phyloP scores from a whole-genome alignment of 805 yeast genomes.

The Zygosaccharomyces rouxii region DNA sequence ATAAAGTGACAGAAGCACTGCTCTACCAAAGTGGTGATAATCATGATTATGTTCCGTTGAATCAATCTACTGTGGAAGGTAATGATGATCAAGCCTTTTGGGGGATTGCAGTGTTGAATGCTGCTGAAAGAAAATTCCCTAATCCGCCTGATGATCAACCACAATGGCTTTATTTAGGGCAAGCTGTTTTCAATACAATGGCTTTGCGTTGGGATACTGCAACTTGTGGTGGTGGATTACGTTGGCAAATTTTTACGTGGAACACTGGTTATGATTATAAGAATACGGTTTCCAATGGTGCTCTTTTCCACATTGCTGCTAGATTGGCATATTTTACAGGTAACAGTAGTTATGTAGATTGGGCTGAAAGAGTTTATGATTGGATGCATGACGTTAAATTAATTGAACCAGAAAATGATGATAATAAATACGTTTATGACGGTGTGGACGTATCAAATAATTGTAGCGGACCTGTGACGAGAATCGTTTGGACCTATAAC shows the following conservation, averaged over 20 bases:
- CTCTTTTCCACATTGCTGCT: conserved; percentile 81
- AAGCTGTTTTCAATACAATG: conserved; percentile 90
- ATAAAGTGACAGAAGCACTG: conserved; percentile 55
- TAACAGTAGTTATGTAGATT: conserved; percentile 66
- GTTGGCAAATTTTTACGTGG: conserved; percentile 97
- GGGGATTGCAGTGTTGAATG: conserved; percentile 91
- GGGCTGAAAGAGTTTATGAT: conserved; percentile 72
- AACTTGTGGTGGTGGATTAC: conserved; percentile 78
- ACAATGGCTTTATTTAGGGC: conserved; percentile 78
- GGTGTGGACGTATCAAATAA: conserved; percentile 58
- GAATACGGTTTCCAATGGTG: conserved; percentile 87
- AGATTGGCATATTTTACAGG: conserved; percentile 79
- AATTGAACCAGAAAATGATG: conserved; percentile 34
- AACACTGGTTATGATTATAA: conserved; percentile 92
- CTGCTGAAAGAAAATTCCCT: conserved; percentile 83
- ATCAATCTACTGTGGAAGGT: conserved; percentile 90
- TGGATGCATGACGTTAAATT: conserved; percentile 64
- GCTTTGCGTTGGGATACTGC: conserved; percentile 76
- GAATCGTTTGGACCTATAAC: conserved; percentile 80
- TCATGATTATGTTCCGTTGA: conserved; percentile 77
- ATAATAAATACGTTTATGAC: conserved; percentile 49
- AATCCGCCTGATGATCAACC: conserved; percentile 57
- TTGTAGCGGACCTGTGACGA: conserved; percentile 53
- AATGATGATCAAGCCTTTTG: conserved; percentile 98
- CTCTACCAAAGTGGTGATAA: conserved; percentile 68